Base-by-base conservation (phyloP, 75 land plant species). In the Gnetum montanum region DNA sequence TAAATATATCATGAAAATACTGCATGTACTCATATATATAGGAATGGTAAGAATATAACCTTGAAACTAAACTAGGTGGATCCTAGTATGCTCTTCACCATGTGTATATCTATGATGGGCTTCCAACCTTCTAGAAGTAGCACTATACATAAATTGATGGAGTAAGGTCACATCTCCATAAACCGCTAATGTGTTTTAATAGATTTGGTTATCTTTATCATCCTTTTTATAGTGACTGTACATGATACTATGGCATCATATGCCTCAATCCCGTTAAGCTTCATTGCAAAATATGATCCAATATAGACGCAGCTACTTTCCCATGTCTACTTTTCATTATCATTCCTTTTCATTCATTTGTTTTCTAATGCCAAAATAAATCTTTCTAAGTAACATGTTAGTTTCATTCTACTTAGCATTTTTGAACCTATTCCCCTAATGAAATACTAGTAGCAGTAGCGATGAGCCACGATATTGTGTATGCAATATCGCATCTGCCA, bases 191-290 rank as follows among this genome's bases (percentile, higher is more conserved):
- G 18, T 1, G 37, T 40, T 52, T 24, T n/a, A 25, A 60, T 60
- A 60, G 35, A 51, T 60, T 49, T 34, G 33, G 60, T 52, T 27
- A 65, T 46, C 40, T n/a, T n/a, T n/a, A n/a, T 13, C 28, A 22
- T 15, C 63, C 63, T 47, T 61, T 33, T 47, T 37, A 30, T 48
- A 48, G 48, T 23, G 49, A 61, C 28, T 29, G 40, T 61, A 61
- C 40, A 28, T 61, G 54, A 61, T 34, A 61, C 63, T 61, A 37
- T 46, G 11, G 38, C 43, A 12, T 61, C 63, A 61, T 61, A 61
- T 22, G 28, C 15, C 63, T 61, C 43, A 8, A 12, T 50, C 43
- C 24, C 19, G 31, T n/a, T n/a, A n/a, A n/a, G n/a, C n/a, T n/a
- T n/a, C n/a, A n/a, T n/a, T n/a, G n/a, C n/a, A n/a, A n/a, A n/a